Evolutionary conservation across 495 filamentous ascomycete species (phyloP), one percentile per base, ranked within the genome.

Genomic region (Penicillium coprophilum): DNA sequence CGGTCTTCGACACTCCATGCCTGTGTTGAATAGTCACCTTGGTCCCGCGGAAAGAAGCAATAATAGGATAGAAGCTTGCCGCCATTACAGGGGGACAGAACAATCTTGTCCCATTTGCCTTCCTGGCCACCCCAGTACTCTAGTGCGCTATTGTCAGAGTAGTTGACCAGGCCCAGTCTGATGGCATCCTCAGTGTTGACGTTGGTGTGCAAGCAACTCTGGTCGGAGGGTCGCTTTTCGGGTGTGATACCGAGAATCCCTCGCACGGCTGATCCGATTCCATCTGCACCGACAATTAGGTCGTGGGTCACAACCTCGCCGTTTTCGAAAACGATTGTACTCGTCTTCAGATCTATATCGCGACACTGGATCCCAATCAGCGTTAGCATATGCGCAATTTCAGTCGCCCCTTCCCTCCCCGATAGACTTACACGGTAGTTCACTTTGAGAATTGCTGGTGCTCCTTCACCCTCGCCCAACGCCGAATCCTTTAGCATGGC

Each of bases 71-170:
- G 67, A 6, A 80, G 64, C 20, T 71, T 68, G 11, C 77, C 77
- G 38, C 72, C 71, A 56, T 76, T 75, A 63, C 76, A 80, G 4
- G 77, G 77, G 1, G 76, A 79, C 9, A 79, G 63, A 5, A 79
- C 76, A 46, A 80, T 80, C 61, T 80, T 80, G 34, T 77, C 71
- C 66, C 69, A 73, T 57, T 76, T 78, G 40, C 73, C 72, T 46
- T 77, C 72, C 49, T 77, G 75, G 15, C 77, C 77, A 12, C 77
- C 77, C 77, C 77, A 80, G 65, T 77, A 79, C 51, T 80, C 72
- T 4, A 80, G 57, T 2, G 77, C 77, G 17, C 63, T 71, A 59
- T 79, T 34, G 19, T 75, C 55, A 0, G 75, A 75, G 53, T 77
- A 77, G 60, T 79, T 70, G 12, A 74, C 68, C 13, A 79, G 58